phyloP scores from a whole-genome alignment of 2,329 filamentous ascomycete genomes.

The Monilinia fructigena region DNA sequence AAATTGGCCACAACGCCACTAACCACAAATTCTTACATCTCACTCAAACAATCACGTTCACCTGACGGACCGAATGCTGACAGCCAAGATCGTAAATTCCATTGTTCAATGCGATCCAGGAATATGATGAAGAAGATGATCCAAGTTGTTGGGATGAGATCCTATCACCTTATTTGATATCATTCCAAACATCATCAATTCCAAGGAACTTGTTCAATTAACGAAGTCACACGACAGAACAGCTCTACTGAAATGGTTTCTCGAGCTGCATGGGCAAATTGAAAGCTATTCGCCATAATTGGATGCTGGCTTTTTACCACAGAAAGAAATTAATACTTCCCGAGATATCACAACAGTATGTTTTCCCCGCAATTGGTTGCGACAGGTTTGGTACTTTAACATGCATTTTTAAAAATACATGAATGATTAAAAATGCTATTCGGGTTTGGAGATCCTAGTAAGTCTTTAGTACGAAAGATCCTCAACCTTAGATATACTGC shows the following conservation, averaged over 20 bases:
- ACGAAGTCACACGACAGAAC: slow-evolving; percentile 16
- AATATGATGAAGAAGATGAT: slow-evolving; percentile 4
- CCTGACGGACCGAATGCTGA: slow-evolving; percentile 15
- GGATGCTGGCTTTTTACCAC: not conserved
- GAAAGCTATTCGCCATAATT: not conserved
- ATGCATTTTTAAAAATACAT: not conserved
- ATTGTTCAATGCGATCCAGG: not conserved
- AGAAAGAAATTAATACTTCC: slow-evolving; percentile 3
- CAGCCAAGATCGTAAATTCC: not conserved
- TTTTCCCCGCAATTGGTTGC: slow-evolving; percentile 13
- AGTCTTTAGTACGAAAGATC: not conserved
- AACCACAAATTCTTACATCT: slow-evolving; percentile 4
- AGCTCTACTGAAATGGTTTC: not conserved
- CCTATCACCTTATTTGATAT: slow-evolving; percentile 13
- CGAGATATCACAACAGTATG: not conserved
- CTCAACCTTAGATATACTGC: not conserved
- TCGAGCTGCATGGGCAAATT: slow-evolving; percentile 5
- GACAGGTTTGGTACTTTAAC: not conserved
- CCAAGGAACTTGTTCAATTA: slow-evolving; percentile 2
- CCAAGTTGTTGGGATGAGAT: slow-evolving; percentile 21
- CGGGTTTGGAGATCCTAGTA: not conserved
- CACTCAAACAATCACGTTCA: slow-evolving; percentile 1
- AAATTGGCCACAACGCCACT: not conserved
- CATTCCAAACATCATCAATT: not conserved
- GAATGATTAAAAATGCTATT: not conserved